phyloP scores from a whole-genome alignment of 208 protist species.

The Acanthamoeba lenticulata region DNA sequence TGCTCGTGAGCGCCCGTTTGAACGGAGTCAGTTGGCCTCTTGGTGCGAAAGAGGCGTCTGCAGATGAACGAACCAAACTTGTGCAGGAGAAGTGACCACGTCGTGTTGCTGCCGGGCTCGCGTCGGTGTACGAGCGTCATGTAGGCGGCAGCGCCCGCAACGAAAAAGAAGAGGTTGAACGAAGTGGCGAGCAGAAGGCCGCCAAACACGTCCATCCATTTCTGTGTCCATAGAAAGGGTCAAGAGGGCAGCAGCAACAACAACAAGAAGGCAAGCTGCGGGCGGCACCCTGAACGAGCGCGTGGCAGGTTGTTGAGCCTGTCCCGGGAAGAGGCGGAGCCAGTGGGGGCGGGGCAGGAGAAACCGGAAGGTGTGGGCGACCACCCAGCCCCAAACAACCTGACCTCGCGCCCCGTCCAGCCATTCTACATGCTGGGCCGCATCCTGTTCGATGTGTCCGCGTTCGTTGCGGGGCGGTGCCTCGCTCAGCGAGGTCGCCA shows the following conservation, averaged over 20 bases:
- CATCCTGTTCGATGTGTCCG: too few relatives aligned
- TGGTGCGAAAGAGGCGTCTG: neutral
- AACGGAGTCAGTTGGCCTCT: neutral
- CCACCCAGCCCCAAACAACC: neutral
- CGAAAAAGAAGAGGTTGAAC: neutral
- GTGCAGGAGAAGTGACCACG: neutral
- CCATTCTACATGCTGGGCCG: neutral
- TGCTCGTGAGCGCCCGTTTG: neutral
- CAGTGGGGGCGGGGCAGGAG: neutral
- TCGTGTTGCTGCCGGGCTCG: neutral
- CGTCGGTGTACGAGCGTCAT: neutral
- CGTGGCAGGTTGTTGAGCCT: neutral
- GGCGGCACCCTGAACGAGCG: neutral
- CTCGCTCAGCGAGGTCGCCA: too few relatives aligned
- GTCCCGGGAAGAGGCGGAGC: neutral
- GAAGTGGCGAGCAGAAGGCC: neutral
- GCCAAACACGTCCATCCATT: neutral
- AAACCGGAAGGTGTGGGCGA: slow-evolving; percentile 2
- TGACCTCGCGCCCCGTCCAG: neutral
- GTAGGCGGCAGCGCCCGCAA: neutral
- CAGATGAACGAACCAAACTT: neutral
- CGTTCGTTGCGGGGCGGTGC: too few relatives aligned
- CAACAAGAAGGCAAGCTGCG: neutral
- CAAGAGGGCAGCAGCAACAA: neutral
- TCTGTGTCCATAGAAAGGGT: too few relatives aligned